Percentiles rank a stretch among this genome's conserved stretches.
Evolutionary conservation across 139 green algal species (phyloP).

Genomic region (Yamagishiella unicocca): DNA sequence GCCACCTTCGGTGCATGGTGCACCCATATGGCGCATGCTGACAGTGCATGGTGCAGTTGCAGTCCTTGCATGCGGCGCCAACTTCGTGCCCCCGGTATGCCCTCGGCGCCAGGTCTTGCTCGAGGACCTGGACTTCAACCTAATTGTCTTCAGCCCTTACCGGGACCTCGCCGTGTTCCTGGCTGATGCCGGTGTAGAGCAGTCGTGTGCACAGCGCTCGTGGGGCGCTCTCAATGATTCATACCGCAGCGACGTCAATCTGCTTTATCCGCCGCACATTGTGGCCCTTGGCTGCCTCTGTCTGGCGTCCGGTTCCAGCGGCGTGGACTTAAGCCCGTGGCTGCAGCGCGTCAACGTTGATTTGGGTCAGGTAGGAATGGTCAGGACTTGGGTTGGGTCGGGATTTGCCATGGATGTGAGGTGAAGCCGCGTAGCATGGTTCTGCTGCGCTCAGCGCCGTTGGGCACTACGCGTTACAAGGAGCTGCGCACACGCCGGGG

Average conservation of each 20-base stretch:
- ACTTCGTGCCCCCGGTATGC: not conserved
- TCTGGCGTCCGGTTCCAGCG: constrained; percentile 60
- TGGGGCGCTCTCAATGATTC: constrained; percentile 80
- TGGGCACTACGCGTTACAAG: too few relatives aligned
- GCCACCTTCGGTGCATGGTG: too few relatives aligned
- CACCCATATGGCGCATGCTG: too few relatives aligned
- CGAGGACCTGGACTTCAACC: constrained; percentile 78
- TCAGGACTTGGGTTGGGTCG: too few relatives aligned
- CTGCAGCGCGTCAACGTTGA: constrained; percentile 42
- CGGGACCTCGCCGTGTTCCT: constrained; percentile 56
- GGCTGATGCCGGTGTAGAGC: constrained; percentile 49
- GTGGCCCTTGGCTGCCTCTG: constrained; percentile 75
- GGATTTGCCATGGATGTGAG: too few relatives aligned
- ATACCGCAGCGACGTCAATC: constrained; percentile 67
- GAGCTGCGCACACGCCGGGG: too few relatives aligned
- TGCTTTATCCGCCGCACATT: constrained; percentile 79
- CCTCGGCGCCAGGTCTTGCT: constrained; percentile 63
- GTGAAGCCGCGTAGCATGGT: too few relatives aligned
- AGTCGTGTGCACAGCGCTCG: constrained; percentile 52
- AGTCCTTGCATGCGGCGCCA: not conserved
- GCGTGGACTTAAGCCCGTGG: constrained; percentile 43
- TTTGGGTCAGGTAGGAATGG: constrained; percentile 15
- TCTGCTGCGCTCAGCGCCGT: too few relatives aligned
- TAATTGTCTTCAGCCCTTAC: constrained; percentile 82
- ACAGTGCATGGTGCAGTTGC: too few relatives aligned